Evolutionary conservation across 139 green algal genomes (phyloP).

Genomic region (Chlorella ohadii): DNA sequence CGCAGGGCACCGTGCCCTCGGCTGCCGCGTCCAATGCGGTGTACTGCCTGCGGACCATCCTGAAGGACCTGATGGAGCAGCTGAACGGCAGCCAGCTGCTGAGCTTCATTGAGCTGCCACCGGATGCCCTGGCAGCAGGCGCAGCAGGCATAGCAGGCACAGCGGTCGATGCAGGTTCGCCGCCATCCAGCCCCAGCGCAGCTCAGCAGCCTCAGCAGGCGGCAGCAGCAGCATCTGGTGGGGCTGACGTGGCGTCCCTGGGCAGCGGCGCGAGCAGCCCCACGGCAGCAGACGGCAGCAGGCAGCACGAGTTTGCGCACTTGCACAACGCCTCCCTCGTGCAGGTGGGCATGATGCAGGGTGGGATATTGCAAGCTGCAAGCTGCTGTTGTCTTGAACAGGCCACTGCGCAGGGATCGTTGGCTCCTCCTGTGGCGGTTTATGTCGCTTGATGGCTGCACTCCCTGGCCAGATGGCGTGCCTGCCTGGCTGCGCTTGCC

Average conservation of each 20-base stretch:
- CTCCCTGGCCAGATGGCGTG: no score
- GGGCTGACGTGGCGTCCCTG: no score
- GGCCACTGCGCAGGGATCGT: no score
- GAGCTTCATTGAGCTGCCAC: slow-evolving; percentile 43
- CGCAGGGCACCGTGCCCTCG: neutral
- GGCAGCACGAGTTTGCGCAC: slow-evolving; percentile 10
- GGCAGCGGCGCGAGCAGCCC: neutral
- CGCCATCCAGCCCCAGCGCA: neutral
- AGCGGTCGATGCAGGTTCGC: neutral
- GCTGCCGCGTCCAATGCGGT: slow-evolving; percentile 71
- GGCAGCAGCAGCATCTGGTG: neutral
- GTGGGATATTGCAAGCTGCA: no score
- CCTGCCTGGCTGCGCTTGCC: no score
- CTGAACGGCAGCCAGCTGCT: slow-evolving; percentile 58
- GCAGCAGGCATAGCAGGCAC: neutral
- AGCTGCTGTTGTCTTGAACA: no score
- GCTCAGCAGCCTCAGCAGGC: neutral
- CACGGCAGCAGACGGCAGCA: neutral
- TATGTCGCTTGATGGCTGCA: no score
- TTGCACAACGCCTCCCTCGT: slow-evolving; percentile 34
- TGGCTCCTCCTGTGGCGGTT: no score
- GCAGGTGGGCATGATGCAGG: no score
- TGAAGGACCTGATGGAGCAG: slow-evolving; percentile 72
- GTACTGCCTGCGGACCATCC: slow-evolving; percentile 61
- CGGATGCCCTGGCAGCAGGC: neutral